phyloP scores from a whole-genome alignment of 2,329 filamentous ascomycete genomes.

The Sclerotinia minor region DNA sequence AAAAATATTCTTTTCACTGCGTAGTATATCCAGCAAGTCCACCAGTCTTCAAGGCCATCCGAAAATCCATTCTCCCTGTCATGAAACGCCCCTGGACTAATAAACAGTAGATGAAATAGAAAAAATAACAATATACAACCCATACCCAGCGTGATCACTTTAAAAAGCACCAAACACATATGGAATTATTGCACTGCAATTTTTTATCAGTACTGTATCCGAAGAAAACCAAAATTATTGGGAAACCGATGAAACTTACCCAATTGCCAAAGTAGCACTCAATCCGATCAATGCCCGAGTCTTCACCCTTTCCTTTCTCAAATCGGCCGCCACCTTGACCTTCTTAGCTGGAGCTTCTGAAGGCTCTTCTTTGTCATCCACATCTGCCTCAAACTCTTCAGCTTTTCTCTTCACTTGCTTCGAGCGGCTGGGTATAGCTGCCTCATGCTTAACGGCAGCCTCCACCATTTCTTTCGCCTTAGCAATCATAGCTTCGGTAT shows the following conservation, averaged over 20 bases:
- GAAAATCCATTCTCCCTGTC: conserved; percentile 24
- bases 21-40: conserved; percentile 35
- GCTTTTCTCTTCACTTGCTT: conserved; percentile 62
- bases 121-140: conserved; percentile 25
- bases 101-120: conserved; percentile 24
- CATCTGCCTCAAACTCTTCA: conserved; percentile 45
- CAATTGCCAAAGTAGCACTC: conserved; percentile 81
- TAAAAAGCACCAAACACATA: conserved; percentile 41
- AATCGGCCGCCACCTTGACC: conserved; percentile 70
- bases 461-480: conserved; percentile 88
- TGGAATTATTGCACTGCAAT: conserved; percentile 40
- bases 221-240: neutral
- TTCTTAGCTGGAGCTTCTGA: conserved; percentile 63
- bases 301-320: conserved; percentile 83
- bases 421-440: conserved; percentile 53
- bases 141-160: conserved; percentile 17
- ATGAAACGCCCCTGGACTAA: conserved; percentile 29
- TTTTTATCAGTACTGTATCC: conserved; percentile 27
- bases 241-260: conserved; percentile 61
- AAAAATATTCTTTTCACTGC: conserved; percentile 27
- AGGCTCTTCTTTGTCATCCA: conserved; percentile 12
- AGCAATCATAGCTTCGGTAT: conserved; percentile 79
- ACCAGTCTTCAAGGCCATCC: conserved; percentile 15
- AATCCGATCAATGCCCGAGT: conserved; percentile 83
- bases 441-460: conserved; percentile 54